These are phyloP conservation scores for Trichoderma asperellum DNA, from an alignment of 2,329 filamentous ascomycete genomes.

Conservation along the genomic window DNA sequence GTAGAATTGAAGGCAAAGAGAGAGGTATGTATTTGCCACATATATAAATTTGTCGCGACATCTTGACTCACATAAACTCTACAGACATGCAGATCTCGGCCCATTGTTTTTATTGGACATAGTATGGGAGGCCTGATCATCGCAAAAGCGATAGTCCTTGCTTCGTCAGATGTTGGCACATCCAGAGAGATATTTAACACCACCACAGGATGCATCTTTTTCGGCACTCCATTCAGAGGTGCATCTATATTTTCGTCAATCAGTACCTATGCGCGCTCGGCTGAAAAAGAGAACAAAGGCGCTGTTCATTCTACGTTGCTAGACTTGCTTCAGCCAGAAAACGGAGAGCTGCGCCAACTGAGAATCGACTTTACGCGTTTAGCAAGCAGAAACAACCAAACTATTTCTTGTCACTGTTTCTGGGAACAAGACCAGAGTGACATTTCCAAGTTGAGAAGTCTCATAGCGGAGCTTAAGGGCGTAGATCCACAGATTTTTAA, in stretches of 20 bases:
- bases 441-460: not conserved
- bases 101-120: conserved; percentile 50
- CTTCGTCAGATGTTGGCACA: conserved; percentile 43
- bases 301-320: conserved; percentile 45
- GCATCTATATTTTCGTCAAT: conserved; percentile 41
- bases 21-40: conserved; percentile 36
- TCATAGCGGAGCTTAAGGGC: conserved; percentile 37
- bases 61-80: too few relatives aligned
- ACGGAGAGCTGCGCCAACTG: conserved; percentile 43
- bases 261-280: conserved; percentile 42
- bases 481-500: too few relatives aligned
- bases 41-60: too few relatives aligned
- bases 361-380: not conserved
- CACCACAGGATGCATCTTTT: conserved; percentile 46
- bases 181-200: conserved; percentile 44
- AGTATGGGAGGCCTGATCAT: conserved; percentile 51
- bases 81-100: conserved; percentile 30
- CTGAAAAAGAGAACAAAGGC: conserved; percentile 39
- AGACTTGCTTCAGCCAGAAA: conserved; percentile 46
- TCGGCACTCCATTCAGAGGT: conserved; percentile 48
- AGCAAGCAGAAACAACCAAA: too few relatives aligned
- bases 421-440: too few relatives aligned
- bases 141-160: conserved; percentile 44
- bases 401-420: too few relatives aligned
- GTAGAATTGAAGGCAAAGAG: conserved; percentile 42